A percentile compares a stretch with the other conserved stretches of the same genome.
phyloP scores from a whole-genome alignment of 352 stramenopile genomes.

The Elongisporangium senticosum region DNA sequence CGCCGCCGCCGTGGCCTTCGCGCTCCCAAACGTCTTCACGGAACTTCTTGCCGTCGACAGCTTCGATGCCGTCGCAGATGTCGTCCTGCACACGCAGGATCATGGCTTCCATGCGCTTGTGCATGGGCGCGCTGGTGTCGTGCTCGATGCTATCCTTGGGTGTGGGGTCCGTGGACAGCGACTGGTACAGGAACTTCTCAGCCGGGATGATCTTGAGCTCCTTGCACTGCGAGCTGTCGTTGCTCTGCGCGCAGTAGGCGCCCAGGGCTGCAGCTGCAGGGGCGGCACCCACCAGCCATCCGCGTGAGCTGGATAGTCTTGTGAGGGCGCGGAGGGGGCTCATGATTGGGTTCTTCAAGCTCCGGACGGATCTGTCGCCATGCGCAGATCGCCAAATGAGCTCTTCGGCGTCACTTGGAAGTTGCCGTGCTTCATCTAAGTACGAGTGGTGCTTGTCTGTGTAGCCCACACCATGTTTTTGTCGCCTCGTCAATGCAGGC shows the following conservation, averaged over 20 bases:
- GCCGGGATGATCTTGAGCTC: slow-evolving; percentile 22
- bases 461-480: neutral
- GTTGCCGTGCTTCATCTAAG: neutral
- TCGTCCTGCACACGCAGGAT: slow-evolving; percentile 81
- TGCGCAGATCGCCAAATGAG: neutral
- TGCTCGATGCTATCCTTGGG: slow-evolving; percentile 72
- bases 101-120: slow-evolving; percentile 77
- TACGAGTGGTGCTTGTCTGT: neutral
- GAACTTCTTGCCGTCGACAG: slow-evolving; percentile 94
- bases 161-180: slow-evolving; percentile 57
- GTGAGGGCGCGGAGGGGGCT: slow-evolving; percentile 5
- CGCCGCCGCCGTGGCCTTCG: slow-evolving; percentile 90
- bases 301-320: slow-evolving; percentile 13
- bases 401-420: neutral
- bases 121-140: slow-evolving; percentile 56
- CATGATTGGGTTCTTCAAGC: neutral
- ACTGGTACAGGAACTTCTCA: slow-evolving; percentile 57
- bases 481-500: neutral
- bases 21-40: slow-evolving; percentile 93
- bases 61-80: slow-evolving; percentile 85
- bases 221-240: slow-evolving; percentile 24
- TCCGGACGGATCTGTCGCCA: neutral
- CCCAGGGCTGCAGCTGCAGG: slow-evolving; percentile 19
- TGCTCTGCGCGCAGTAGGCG: slow-evolving; percentile 15
- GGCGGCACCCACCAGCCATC: slow-evolving; percentile 22